These are phyloP conservation scores for Ophiobolus disseminans DNA, from an alignment of 2,329 filamentous ascomycete genomes.

Conservation along the genomic window DNA sequence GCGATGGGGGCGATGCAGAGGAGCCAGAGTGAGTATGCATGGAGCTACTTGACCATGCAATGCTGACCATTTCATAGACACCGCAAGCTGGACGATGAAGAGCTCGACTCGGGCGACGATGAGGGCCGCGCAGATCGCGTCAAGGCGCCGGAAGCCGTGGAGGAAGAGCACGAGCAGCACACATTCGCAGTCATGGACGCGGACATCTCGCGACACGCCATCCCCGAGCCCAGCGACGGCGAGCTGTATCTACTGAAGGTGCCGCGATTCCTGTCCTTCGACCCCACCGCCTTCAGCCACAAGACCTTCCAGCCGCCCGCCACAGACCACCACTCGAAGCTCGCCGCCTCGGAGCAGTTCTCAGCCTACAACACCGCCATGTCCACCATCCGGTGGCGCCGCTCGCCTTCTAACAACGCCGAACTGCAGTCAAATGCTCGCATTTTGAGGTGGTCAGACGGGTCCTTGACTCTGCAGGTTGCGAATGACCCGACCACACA, in stretches of 20 bases:
- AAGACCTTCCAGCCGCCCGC: conserved; percentile 70
- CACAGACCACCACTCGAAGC: conserved; percentile 62
- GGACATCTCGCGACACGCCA: conserved; percentile 70
- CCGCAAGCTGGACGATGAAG: conserved; percentile 66
- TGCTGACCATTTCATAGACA: conserved; percentile 36
- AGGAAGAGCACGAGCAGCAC: conserved; percentile 61
- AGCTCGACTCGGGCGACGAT: conserved; percentile 68
- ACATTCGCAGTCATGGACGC: conserved; percentile 67
- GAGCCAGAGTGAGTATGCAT: conserved; percentile 33
- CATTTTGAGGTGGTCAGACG: conserved; percentile 80
- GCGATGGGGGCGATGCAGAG: conserved; percentile 42
- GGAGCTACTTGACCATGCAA: conserved; percentile 42
- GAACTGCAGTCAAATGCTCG: conserved; percentile 77
- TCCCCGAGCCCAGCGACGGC: conserved; percentile 74
- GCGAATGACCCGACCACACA: conserved; percentile 72
- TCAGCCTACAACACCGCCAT: conserved; percentile 69
- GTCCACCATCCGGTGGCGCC: conserved; percentile 73
- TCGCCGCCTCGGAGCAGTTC: conserved; percentile 57
- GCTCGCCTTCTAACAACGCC: conserved; percentile 68
- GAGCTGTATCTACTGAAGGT: conserved; percentile 76
- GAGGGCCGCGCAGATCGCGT: conserved; percentile 69
- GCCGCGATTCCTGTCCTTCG: conserved; percentile 74
- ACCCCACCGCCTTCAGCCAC: conserved; percentile 71
- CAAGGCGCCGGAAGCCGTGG: conserved; percentile 52
- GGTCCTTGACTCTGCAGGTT: conserved; percentile 76